phyloP scores from a whole-genome alignment of 768 basidiomycete species.

The Tylopilus sp. region DNA sequence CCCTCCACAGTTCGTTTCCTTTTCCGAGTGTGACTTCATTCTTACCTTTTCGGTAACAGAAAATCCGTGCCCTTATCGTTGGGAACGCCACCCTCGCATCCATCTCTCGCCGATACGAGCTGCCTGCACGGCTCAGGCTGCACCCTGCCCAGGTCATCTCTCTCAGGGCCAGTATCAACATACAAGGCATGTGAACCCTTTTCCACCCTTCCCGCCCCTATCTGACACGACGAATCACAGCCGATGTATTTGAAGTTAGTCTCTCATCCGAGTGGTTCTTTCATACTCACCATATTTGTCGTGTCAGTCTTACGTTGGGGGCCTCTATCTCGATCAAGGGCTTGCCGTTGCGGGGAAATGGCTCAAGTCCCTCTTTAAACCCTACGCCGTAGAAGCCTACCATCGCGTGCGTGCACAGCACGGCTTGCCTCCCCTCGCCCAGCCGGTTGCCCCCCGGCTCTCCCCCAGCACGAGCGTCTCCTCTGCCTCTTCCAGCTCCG shows the following conservation, averaged over 20 bases:
- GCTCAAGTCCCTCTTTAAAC: conserved; percentile 60
- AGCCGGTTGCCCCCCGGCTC: conserved; percentile 22
- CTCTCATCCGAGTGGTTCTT: no score
- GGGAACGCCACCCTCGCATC: conserved; percentile 70
- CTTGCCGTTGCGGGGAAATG: conserved; percentile 52
- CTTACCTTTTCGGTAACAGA: conserved; percentile 40
- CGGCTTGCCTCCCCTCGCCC: conserved; percentile 50
- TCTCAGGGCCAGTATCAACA: conserved; percentile 60
- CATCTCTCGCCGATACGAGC: conserved; percentile 62
- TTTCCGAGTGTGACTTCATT: not conserved
- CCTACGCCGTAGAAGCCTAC: conserved; percentile 64
- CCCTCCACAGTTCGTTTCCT: conserved; percentile 54
- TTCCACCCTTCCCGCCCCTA: not conserved
- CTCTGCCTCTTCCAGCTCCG: conserved; percentile 6
- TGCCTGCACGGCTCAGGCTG: conserved; percentile 58
- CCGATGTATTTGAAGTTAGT: conserved; percentile 76
- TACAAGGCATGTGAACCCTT: conserved; percentile 55
- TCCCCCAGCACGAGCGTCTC: conserved; percentile 16
- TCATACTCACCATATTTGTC: no score
- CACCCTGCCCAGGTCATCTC: conserved; percentile 74
- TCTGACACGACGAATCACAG: conserved; percentile 34
- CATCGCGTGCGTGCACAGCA: conserved; percentile 60
- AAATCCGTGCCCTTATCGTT: conserved; percentile 74
- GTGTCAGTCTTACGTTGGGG: conserved; percentile 72
- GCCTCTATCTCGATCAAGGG: conserved; percentile 69